phyloP scores from a whole-genome alignment of 805 yeast genomes.

The Barnettozyma siamensis region DNA sequence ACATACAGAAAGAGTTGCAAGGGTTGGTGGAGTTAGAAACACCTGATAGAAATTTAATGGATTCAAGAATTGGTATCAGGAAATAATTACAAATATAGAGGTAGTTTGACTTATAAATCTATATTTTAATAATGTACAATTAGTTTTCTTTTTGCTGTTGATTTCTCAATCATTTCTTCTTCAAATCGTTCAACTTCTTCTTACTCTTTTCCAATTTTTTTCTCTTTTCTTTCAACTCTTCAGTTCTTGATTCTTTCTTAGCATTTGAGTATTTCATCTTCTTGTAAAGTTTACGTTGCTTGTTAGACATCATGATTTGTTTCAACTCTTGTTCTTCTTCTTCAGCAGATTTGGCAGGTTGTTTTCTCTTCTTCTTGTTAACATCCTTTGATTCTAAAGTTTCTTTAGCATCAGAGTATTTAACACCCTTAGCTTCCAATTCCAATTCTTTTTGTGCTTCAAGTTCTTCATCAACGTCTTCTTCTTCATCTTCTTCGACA shows the following conservation, averaged over 20 bases:
- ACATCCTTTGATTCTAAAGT: constrained; percentile 26
- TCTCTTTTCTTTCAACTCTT: constrained; percentile 61
- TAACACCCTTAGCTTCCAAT: constrained; percentile 83
- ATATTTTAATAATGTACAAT: constrained; percentile 3
- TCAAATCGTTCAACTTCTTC: constrained; percentile 16
- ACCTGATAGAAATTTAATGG: constrained; percentile 80
- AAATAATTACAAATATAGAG: neutral
- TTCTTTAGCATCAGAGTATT: constrained; percentile 55
- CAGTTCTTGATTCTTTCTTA: constrained; percentile 73
- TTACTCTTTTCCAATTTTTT: constrained; percentile 56
- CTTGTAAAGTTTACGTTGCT: constrained; percentile 88
- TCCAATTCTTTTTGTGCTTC: constrained; percentile 77
- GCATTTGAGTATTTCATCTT: constrained; percentile 91
- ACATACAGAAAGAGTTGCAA: constrained; percentile 56
- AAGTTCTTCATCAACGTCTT: constrained; percentile 50
- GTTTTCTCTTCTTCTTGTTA: constrained; percentile 33
- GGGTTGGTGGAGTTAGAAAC: constrained; percentile 64
- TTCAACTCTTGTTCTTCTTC: constrained; percentile 84
- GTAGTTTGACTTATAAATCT: no score
- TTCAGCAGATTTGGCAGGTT: constrained; percentile 37
- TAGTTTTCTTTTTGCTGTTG: neutral
- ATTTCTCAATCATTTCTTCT: constrained; percentile 3
- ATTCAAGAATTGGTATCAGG: constrained; percentile 49
- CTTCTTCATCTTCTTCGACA: constrained; percentile 44
- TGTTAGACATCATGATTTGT: constrained; percentile 96